phyloP scores from a whole-genome alignment of 2,329 filamentous ascomycete genomes.

The Xylariomycetidae sp. region DNA sequence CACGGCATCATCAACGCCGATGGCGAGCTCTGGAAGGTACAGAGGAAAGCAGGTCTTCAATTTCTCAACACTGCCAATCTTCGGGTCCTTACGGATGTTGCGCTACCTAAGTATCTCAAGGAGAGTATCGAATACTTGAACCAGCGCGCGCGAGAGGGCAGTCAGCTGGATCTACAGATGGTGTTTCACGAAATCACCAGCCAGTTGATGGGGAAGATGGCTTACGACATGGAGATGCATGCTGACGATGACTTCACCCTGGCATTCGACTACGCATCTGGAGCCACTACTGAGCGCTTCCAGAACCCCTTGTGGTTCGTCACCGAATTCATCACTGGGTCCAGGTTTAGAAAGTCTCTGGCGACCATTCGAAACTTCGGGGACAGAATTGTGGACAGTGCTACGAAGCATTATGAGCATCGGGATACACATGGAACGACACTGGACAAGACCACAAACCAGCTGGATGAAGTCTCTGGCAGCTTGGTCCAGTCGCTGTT shows the following conservation, averaged over 20 bases:
- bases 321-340: constrained; percentile 48
- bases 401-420: constrained; percentile 22
- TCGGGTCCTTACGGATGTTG: constrained; percentile 48
- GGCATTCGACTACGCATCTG: constrained; percentile 58
- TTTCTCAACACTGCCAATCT: constrained; percentile 56
- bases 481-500: constrained; percentile 56
- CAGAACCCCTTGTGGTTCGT: constrained; percentile 59
- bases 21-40: constrained; percentile 56
- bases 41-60: constrained; percentile 54
- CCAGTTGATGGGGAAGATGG: constrained; percentile 61
- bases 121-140: constrained; percentile 36
- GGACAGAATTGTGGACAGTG: constrained; percentile 49
- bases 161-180: constrained; percentile 48
- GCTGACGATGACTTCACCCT: constrained; percentile 52
- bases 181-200: constrained; percentile 60
- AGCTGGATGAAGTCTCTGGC: constrained; percentile 19
- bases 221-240: constrained; percentile 64
- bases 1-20: constrained; percentile 62
- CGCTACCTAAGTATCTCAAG: constrained; percentile 48
- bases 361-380: constrained; percentile 48
- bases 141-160: constrained; percentile 18
- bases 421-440: no score
- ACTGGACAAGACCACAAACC: constrained; percentile 5
- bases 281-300: constrained; percentile 53
- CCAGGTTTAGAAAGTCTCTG: constrained; percentile 42